Percentiles rank a stretch among this genome's conserved stretches.
phyloP scores from a whole-genome alignment of 306 rosid genomes.

The Adenanthera pavonina region DNA sequence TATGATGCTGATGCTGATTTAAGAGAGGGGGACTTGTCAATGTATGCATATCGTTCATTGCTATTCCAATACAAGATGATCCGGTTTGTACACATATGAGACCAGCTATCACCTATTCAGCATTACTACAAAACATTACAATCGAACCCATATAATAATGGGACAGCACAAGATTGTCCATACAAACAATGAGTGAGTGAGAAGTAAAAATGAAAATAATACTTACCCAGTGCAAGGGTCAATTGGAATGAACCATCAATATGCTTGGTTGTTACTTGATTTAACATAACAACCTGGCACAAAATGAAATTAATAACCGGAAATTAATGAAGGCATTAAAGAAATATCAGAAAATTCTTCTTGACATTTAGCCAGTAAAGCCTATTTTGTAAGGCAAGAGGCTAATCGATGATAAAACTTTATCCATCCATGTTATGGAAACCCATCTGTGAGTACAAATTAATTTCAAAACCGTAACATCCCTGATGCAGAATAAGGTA shows the following conservation, averaged over 20 bases:
- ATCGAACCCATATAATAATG: background rate
- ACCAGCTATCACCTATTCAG: constrained; percentile 90
- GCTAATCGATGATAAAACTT: background rate
- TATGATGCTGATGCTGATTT: constrained; percentile 76
- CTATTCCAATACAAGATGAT: constrained; percentile 83
- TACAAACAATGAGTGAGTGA: constrained; percentile 8
- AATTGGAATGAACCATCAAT: constrained; percentile 87
- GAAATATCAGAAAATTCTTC: background rate
- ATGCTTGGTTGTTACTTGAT: constrained; percentile 84
- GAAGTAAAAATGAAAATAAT: constrained; percentile 36
- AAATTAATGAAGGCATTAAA: constrained; percentile 8
- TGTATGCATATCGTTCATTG: constrained; percentile 68
- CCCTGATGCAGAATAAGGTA: constrained; percentile 31
- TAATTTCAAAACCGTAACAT: constrained; percentile 6
- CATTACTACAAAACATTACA: constrained; percentile 42
- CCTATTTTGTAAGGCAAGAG: background rate
- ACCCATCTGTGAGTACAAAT: constrained; percentile 5
- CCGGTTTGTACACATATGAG: constrained; percentile 89
- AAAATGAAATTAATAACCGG: constrained; percentile 17
- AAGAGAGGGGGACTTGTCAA: constrained; percentile 83
- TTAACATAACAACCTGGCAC: constrained; percentile 84
- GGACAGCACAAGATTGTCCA: constrained; percentile 19
- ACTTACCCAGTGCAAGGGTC: constrained; percentile 85
- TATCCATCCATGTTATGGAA: background rate
- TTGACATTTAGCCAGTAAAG: background rate